Base-by-base conservation (phyloP, 805 yeast genomes). In the Schizosaccharomyces osmophilus region DNA sequence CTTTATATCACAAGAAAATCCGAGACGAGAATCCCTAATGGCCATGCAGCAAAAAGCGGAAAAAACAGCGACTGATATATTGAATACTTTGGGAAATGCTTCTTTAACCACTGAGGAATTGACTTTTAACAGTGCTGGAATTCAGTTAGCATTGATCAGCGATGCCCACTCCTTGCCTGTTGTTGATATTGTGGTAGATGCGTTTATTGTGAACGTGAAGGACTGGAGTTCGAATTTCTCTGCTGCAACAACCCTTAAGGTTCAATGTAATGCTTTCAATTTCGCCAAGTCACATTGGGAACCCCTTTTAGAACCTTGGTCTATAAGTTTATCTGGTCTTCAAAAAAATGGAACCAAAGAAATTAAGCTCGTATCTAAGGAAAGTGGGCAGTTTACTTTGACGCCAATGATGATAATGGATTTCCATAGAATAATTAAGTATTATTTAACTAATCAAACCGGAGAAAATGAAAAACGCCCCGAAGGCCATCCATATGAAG, bases 201-300 rank as follows among this genome's bases (percentile, higher is more conserved):
- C 90, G 0, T 87, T 89, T 69, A 79, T 79, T 15, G 69, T 84
- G 1, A 73, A 73, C 41, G 89, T 87, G 0, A 77, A 79, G 62
- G 85, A 89, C 67, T 89, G 97, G 97, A 84, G 95, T 0, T 82
- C 89, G 0, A 88, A 85, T 63, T 70, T 89, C 62, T 82, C 81
- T 66, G 85, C 87, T 0, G 81, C 81, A 62, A 75, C 84, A 0
- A 78, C 79, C 26, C 70, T 88, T 43, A 85, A 81, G 64, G 76
- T 87, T 0, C 78, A 74, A 63, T 78, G 84, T 11, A 88, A 87
- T 70, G 80, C 87, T 24, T 89, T 84, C 75, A 88, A 88, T 69
- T 89, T 89, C 69, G 80, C 96, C 0, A 81, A 85, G 64, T 88
- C 96, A 3, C 79, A 87, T 0, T 89, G 98, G 97, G 97, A 93